phyloP scores from a whole-genome alignment of 2,329 filamentous ascomycete species.

The Diplodia corticola region DNA sequence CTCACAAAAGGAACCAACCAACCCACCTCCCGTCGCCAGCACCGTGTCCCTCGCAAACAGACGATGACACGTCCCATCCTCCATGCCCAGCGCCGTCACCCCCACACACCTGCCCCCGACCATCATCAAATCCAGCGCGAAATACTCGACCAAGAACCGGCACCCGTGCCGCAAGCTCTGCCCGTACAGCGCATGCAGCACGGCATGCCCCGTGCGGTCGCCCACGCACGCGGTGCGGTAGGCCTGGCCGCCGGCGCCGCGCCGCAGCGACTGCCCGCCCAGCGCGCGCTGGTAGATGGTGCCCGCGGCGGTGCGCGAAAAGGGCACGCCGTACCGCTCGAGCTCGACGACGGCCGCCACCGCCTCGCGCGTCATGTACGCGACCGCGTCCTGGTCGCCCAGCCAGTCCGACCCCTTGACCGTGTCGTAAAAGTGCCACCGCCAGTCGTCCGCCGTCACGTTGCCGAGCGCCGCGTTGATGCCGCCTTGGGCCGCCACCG shows the following conservation, averaged over 20 bases:
- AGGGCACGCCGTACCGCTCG: constrained; percentile 58
- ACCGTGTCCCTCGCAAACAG: constrained; percentile 52
- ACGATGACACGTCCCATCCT: constrained; percentile 52
- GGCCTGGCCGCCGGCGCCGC: constrained; percentile 51
- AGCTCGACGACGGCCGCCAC: constrained; percentile 56
- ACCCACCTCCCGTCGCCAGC: constrained; percentile 48
- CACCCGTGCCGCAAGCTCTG: constrained; percentile 51
- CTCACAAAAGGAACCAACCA: background rate
- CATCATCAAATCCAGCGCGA: constrained; percentile 53
- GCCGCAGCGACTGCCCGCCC: constrained; percentile 50
- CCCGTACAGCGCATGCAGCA: constrained; percentile 54
- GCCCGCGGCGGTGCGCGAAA: constrained; percentile 50
- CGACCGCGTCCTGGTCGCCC: constrained; percentile 60
- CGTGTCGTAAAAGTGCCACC: constrained; percentile 63
- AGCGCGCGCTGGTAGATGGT: constrained; percentile 52
- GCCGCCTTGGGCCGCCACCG: constrained; percentile 66
- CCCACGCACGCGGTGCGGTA: constrained; percentile 50
- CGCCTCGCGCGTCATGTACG: constrained; percentile 61
- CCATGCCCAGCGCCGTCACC: constrained; percentile 50
- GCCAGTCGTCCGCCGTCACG: constrained; percentile 58
- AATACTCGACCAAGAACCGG: constrained; percentile 55
- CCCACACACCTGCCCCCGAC: constrained; percentile 50
- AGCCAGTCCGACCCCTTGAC: constrained; percentile 62
- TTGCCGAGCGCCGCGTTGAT: constrained; percentile 62
- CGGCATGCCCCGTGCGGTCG: constrained; percentile 52